These are phyloP conservation scores for Mycena indigotica DNA, from an alignment of 768 basidiomycete genomes.

Conservation along the genomic window DNA sequence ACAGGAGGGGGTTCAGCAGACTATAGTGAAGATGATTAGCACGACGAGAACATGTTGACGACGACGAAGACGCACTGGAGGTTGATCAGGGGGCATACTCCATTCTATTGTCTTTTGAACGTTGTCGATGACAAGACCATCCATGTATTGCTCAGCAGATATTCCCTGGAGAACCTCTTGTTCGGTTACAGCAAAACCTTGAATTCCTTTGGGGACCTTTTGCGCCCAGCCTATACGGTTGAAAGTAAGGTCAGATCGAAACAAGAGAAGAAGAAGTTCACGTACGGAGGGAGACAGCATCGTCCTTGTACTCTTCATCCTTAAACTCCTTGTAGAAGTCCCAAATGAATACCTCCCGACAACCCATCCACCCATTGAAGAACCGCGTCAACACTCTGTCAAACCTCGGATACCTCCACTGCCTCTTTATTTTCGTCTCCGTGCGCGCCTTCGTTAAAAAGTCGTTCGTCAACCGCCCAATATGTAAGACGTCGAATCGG, in stretches of 20 bases:
- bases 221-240: constrained; percentile 17
- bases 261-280: not conserved
- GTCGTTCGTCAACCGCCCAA: constrained; percentile 14
- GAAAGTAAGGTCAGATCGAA: not conserved
- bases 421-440: constrained; percentile 16
- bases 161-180: constrained; percentile 19
- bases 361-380: constrained; percentile 25
- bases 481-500: constrained; percentile 19
- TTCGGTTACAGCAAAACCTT: constrained; percentile 17
- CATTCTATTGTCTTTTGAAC: constrained; percentile 10
- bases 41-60: not conserved
- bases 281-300: constrained; percentile 20
- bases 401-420: constrained; percentile 20
- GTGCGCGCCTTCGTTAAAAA: constrained; percentile 15
- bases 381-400: constrained; percentile 19
- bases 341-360: constrained; percentile 15
- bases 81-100: constrained; percentile 6
- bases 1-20: not conserved
- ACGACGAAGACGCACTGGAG: not conserved
- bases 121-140: constrained; percentile 9
- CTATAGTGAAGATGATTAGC: not conserved
- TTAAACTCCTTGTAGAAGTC: constrained; percentile 21
- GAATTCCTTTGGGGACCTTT: constrained; percentile 22
- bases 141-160: constrained; percentile 3
- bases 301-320: constrained; percentile 23